phyloP scores from a whole-genome alignment of 2,329 filamentous ascomycete genomes.

The Onygenales sp. region DNA sequence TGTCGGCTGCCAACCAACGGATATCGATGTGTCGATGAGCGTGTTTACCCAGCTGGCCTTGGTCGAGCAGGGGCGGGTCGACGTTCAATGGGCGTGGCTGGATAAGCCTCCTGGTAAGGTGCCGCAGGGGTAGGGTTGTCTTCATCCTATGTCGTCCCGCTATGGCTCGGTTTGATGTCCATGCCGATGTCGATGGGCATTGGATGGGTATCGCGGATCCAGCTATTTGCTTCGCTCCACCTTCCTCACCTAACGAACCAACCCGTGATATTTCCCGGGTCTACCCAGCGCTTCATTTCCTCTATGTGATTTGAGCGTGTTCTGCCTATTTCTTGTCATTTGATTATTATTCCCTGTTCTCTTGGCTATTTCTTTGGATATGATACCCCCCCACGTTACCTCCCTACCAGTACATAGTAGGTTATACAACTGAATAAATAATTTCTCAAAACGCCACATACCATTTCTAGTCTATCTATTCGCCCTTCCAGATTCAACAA shows the following conservation, averaged over 20 bases:
- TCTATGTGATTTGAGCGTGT: neutral
- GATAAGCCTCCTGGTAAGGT: slow-evolving; percentile 23
- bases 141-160: neutral
- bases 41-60: slow-evolving; percentile 41
- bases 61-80: slow-evolving; percentile 37
- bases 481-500: neutral
- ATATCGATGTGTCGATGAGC: slow-evolving; percentile 41
- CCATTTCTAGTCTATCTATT: neutral
- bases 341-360: neutral
- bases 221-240: too few species aligned
- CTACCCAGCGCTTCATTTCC: too few species aligned
- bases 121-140: slow-evolving; percentile 3
- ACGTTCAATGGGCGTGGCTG: slow-evolving; percentile 44
- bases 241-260: too few species aligned
- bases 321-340: neutral
- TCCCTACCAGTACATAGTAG: too few species aligned
- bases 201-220: too few species aligned
- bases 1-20: slow-evolving; percentile 38
- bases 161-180: neutral
- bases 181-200: too few species aligned
- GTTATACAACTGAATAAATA: too few species aligned
- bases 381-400: neutral
- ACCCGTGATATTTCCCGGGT: too few species aligned
- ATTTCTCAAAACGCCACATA: neutral
- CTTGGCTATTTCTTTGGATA: slow-evolving; percentile 2